Evolutionary conservation across 2,329 filamentous ascomycete species (phyloP).

Genomic region (Fusarium setosum): DNA sequence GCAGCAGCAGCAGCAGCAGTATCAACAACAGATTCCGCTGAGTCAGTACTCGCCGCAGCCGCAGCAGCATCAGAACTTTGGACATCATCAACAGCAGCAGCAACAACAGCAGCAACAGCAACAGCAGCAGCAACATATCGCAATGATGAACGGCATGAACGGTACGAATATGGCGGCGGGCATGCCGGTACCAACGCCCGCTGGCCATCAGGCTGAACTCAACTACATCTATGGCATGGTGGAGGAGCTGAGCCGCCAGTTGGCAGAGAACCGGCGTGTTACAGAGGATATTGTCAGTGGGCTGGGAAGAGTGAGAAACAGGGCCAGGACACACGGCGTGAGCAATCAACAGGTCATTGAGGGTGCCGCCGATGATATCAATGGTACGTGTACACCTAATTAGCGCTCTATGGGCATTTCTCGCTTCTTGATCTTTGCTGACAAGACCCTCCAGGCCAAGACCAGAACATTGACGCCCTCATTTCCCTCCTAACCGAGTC

Average conservation of each 20-base stretch:
- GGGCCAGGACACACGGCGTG: slow-evolving; percentile 62
- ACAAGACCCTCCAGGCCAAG: slow-evolving; percentile 57
- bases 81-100: slow-evolving; percentile 33
- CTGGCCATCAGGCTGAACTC: slow-evolving; percentile 74
- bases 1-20: slow-evolving; percentile 23
- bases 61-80: slow-evolving; percentile 40
- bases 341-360: slow-evolving; percentile 69
- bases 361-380: slow-evolving; percentile 66
- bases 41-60: slow-evolving; percentile 30
- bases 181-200: slow-evolving; percentile 69
- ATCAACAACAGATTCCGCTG: slow-evolving; percentile 34
- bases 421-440: neutral
- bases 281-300: slow-evolving; percentile 74
- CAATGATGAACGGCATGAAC: slow-evolving; percentile 62
- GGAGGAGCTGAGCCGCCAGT: slow-evolving; percentile 72
- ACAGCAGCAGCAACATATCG: slow-evolving; percentile 38
- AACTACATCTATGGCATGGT: slow-evolving; percentile 77
- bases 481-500: slow-evolving; percentile 71
- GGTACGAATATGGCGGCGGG: slow-evolving; percentile 59
- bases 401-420: neutral
- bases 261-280: slow-evolving; percentile 70
- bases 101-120: slow-evolving; percentile 27
- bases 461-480: slow-evolving; percentile 69
- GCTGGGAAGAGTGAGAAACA: slow-evolving; percentile 69
- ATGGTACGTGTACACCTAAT: slow-evolving; percentile 54